Evolutionary conservation across 2,329 filamentous ascomycete genomes (phyloP).

Genomic region (Fonsecaea pugnacius): DNA sequence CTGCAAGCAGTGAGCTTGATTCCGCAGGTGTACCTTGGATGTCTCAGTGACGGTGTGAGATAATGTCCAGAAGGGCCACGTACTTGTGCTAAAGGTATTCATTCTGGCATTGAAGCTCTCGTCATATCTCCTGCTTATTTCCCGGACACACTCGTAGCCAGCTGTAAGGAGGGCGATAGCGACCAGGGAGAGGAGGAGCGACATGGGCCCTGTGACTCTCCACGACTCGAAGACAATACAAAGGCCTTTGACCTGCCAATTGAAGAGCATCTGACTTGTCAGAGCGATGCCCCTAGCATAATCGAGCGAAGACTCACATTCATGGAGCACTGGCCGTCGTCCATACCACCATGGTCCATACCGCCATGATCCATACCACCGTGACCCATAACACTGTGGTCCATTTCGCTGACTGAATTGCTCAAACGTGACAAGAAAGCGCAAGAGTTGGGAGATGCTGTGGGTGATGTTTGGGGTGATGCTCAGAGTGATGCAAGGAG

Average conservation of each 20-base stretch:
- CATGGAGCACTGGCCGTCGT: slow-evolving; percentile 81
- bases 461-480: neutral
- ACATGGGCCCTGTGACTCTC: slow-evolving; percentile 76
- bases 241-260: slow-evolving; percentile 89
- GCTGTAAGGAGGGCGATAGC: slow-evolving; percentile 81
- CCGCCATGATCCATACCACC: slow-evolving; percentile 36
- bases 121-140: slow-evolving; percentile 78
- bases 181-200: slow-evolving; percentile 79
- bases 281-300: slow-evolving; percentile 21
- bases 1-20: slow-evolving; percentile 75
- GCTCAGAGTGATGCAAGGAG: neutral
- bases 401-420: neutral
- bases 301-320: slow-evolving; percentile 64
- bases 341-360: slow-evolving; percentile 61
- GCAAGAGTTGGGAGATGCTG: neutral
- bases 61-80: slow-evolving; percentile 23
- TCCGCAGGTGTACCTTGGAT: slow-evolving; percentile 41
- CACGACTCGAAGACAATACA: slow-evolving; percentile 95
- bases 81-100: slow-evolving; percentile 31
- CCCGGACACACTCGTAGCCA: slow-evolving; percentile 90
- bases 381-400: slow-evolving; percentile 19
- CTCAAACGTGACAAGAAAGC: neutral
- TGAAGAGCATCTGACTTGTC: slow-evolving; percentile 84
- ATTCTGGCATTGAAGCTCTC: slow-evolving; percentile 48
- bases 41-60: slow-evolving; percentile 31